These are phyloP conservation scores for Leersia perrieri DNA, from an alignment of 176 grass and related monocot species.

Conservation along the genomic window DNA sequence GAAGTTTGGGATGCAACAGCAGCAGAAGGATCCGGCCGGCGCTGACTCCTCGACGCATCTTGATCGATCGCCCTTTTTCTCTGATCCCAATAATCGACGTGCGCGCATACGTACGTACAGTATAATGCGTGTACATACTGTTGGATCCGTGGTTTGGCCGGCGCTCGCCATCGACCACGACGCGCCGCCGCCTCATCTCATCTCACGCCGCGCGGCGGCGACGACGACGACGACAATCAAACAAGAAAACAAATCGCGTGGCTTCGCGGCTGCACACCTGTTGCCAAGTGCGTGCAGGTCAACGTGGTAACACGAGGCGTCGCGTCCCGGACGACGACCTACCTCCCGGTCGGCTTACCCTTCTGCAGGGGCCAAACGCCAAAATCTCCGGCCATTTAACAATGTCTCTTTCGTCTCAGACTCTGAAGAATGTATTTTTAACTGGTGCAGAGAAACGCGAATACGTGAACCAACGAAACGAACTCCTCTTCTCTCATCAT, in stretches of 20 bases:
- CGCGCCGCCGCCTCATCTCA: too few relatives aligned
- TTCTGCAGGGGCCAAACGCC: conserved; percentile 13
- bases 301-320: conserved; percentile 24
- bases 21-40: too few relatives aligned
- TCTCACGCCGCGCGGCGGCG: too few relatives aligned
- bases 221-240: not conserved
- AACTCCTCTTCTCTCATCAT: too few relatives aligned
- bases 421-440: too few relatives aligned
- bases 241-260: not conserved
- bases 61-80: too few relatives aligned
- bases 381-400: not conserved
- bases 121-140: not conserved
- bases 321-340: conserved; percentile 16
- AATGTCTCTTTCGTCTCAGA: not conserved
- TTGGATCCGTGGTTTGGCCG: too few relatives aligned
- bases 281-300: not conserved
- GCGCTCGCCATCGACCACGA: too few relatives aligned
- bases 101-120: not conserved
- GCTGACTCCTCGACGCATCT: too few relatives aligned
- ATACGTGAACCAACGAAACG: too few relatives aligned
- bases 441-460: not conserved
- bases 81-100: not conserved
- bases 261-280: not conserved
- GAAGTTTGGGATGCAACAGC: too few relatives aligned
- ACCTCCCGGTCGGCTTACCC: not conserved